These are phyloP conservation scores for Halophytophthora batemanensis DNA, from an alignment of 352 stramenopile genomes.

Conservation along the genomic window DNA sequence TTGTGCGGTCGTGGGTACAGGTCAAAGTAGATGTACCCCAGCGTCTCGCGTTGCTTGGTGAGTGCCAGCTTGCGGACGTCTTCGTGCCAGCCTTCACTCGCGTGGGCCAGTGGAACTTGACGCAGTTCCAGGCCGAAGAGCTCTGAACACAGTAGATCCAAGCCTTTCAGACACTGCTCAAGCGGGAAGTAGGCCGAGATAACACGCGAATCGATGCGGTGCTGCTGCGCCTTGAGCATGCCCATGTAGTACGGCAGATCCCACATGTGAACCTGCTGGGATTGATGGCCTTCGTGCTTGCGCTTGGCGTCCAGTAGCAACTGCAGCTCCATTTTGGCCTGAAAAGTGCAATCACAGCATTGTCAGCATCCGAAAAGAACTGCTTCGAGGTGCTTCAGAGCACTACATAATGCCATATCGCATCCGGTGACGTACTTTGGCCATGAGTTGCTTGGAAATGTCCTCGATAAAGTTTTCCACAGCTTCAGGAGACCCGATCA, in stretches of 20 bases:
- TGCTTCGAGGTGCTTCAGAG: background rate
- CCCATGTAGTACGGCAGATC: conserved; percentile 94
- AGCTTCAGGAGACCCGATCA: conserved; percentile 73
- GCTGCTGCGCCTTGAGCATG: conserved; percentile 72
- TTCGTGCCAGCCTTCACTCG: conserved; percentile 87
- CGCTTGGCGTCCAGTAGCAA: conserved; percentile 64
- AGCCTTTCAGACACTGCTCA: conserved; percentile 87
- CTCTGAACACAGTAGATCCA: conserved; percentile 83
- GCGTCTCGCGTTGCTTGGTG: conserved; percentile 42
- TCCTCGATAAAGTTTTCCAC: conserved; percentile 65
- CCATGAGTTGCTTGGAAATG: conserved; percentile 65
- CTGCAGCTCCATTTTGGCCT: conserved; percentile 58
- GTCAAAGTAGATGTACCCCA: conserved; percentile 95
- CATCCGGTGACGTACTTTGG: conserved; percentile 37
- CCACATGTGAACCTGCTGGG: conserved; percentile 86
- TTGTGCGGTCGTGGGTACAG: conserved; percentile 89
- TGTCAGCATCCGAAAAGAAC: background rate
- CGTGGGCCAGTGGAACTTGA: conserved; percentile 63
- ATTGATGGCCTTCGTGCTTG: conserved; percentile 41
- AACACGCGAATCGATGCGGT: conserved; percentile 75
- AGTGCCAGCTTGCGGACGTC: conserved; percentile 90
- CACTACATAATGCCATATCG: background rate
- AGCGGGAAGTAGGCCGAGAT: conserved; percentile 90
- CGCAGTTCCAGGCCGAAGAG: conserved; percentile 92
- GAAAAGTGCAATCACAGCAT: background rate